Evolutionary conservation across 345 rosid genomes (phyloP).

Genomic region (Trapa incisa): DNA sequence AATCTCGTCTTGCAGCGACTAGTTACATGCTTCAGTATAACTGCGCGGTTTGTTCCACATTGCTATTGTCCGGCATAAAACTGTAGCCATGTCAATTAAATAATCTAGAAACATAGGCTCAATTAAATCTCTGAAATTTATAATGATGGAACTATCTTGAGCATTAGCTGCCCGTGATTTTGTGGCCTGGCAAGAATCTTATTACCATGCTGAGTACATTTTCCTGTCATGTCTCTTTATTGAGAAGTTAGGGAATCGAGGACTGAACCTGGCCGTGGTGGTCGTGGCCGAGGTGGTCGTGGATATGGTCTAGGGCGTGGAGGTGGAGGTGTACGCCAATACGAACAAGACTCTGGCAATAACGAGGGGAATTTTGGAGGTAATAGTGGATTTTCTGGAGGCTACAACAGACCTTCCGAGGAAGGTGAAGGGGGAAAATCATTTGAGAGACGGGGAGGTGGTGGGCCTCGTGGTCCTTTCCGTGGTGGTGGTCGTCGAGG

Average conservation of each 20-base stretch:
- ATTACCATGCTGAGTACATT: not conserved
- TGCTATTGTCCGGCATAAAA: not conserved
- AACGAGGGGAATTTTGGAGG: slow-evolving; percentile 28
- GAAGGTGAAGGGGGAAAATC: slow-evolving; percentile 34
- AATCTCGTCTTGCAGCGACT: not conserved
- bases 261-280: slow-evolving; percentile 60
- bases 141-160: not conserved
- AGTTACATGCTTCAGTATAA: not conserved
- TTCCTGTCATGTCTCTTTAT: not conserved
- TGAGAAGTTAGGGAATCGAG: slow-evolving; percentile 56
- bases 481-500: slow-evolving; percentile 81
- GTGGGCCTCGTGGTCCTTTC: slow-evolving; percentile 48
- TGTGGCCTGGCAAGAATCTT: too few relatives aligned
- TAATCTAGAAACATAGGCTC: not conserved
- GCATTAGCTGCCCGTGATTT: not conserved
- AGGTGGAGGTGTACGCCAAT: slow-evolving; percentile 44
- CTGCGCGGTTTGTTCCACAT: not conserved
- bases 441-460: slow-evolving; percentile 25
- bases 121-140: not conserved
- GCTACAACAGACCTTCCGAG: slow-evolving; percentile 36
- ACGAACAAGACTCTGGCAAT: slow-evolving; percentile 42
- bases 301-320: slow-evolving; percentile 16
- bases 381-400: slow-evolving; percentile 49
- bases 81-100: too few relatives aligned
- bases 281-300: slow-evolving; percentile 41